A percentile compares a stretch with the other conserved stretches of the same genome.
phyloP scores from a whole-genome alignment of 2,329 filamentous ascomycete genomes.

The Cladosporium sp. region DNA sequence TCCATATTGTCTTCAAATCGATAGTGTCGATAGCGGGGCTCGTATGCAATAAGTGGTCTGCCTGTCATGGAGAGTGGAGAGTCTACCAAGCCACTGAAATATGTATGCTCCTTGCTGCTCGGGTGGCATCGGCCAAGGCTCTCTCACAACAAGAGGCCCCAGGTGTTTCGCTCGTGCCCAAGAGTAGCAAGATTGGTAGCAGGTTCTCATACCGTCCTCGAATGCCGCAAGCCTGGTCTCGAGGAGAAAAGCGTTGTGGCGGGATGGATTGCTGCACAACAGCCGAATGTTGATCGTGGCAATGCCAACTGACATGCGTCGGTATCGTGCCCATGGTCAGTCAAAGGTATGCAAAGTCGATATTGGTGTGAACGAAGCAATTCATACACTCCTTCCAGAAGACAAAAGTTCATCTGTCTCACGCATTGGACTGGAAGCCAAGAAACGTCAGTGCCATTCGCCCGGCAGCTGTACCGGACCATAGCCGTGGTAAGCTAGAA shows the following conservation, averaged over 20 bases:
- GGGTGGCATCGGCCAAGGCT: background rate
- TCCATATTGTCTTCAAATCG: background rate
- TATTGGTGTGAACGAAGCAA: background rate
- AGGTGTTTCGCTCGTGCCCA: too few relatives aligned
- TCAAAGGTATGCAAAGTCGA: background rate
- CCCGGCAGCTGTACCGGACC: background rate
- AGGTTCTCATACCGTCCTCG: background rate
- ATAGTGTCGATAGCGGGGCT: background rate
- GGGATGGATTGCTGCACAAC: background rate
- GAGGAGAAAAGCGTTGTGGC: background rate
- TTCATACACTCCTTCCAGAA: background rate
- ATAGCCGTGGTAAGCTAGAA: constrained; percentile 1
- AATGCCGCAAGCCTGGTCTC: background rate
- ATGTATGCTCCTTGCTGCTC: background rate
- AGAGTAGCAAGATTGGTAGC: background rate
- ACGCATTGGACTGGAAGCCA: background rate
- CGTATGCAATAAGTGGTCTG: background rate
- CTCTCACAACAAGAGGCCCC: background rate
- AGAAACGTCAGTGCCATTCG: constrained; percentile 1
- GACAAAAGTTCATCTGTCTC: background rate
- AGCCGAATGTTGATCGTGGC: background rate
- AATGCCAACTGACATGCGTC: background rate
- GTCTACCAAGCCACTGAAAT: background rate
- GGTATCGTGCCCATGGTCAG: background rate
- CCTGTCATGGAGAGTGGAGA: background rate